phyloP scores from a whole-genome alignment of 1,139 yeast species.

The Debaryomyces nepalensis region DNA sequence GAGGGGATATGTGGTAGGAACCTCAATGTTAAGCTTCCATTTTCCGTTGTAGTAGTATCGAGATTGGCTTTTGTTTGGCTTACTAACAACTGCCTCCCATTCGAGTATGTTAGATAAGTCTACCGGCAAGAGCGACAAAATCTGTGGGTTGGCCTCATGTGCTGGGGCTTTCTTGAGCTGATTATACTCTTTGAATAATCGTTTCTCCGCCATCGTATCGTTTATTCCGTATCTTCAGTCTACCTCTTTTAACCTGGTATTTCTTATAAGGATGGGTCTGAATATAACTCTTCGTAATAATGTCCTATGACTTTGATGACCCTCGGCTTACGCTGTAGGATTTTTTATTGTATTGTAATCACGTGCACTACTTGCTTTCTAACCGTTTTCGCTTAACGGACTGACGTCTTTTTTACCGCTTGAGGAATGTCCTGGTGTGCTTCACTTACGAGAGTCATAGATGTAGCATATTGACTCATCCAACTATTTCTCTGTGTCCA shows the following conservation, averaged over 20 bases:
- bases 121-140: constrained; percentile 48
- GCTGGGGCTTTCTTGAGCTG: constrained; percentile 29
- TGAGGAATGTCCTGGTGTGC: too few species aligned
- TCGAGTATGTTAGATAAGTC: constrained; percentile 48
- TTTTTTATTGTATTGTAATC: too few species aligned
- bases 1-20: constrained; percentile 66
- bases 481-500: too few species aligned
- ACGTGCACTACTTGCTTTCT: too few species aligned
- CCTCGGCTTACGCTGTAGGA: too few species aligned
- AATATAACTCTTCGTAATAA: too few species aligned
- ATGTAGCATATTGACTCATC: too few species aligned
- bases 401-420: too few species aligned
- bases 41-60: constrained; percentile 52
- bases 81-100: constrained; percentile 67
- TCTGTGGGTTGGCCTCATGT: constrained; percentile 36
- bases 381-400: too few species aligned
- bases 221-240: neutral
- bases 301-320: too few species aligned
- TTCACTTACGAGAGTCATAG: too few species aligned
- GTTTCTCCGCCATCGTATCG: constrained; percentile 33
- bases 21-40: constrained; percentile 59
- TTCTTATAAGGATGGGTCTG: neutral
- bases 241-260: neutral
- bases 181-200: constrained; percentile 34
- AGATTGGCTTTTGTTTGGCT: constrained; percentile 53